Evolutionary conservation across 2,329 filamentous ascomycete species (phyloP).

Genomic region (Mycosphaerella sp.): DNA sequence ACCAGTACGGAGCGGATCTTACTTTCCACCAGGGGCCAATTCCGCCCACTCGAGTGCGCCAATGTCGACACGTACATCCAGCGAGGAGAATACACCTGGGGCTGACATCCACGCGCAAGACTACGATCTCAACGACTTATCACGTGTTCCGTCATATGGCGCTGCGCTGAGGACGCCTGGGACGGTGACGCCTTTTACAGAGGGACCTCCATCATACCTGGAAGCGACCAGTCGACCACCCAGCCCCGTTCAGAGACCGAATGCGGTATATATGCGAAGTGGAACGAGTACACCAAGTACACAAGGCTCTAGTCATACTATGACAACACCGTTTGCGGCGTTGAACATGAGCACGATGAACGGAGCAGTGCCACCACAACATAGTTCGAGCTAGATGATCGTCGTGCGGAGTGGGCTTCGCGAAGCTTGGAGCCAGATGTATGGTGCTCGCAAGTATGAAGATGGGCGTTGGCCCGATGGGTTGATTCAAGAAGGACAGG

Average conservation of each 20-base stretch:
- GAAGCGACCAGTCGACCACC: conserved; percentile 38
- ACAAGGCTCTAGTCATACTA: conserved; percentile 18
- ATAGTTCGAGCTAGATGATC: conserved; percentile 16
- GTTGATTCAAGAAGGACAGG: too few relatives aligned
- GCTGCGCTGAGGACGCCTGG: conserved; percentile 44
- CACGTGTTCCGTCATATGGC: conserved; percentile 48
- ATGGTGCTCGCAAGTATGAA: too few relatives aligned
- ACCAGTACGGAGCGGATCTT: conserved; percentile 16
- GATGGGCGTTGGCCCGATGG: too few relatives aligned
- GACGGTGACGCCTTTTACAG: conserved; percentile 37
- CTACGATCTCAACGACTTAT: conserved; percentile 44
- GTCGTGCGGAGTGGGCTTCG: too few relatives aligned
- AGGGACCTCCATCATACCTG: conserved; percentile 42
- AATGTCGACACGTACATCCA: conserved; percentile 33
- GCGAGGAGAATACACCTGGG: conserved; percentile 24
- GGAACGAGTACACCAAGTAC: conserved; percentile 24
- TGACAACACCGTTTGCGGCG: conserved; percentile 15
- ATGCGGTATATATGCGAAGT: conserved; percentile 26
- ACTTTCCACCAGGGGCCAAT: conserved; percentile 22
- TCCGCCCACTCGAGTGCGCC: conserved; percentile 28
- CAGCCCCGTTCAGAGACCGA: conserved; percentile 25
- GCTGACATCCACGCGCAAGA: conserved; percentile 23
- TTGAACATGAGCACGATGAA: conserved; percentile 10
- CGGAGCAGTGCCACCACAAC: neutral
- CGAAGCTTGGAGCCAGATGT: too few relatives aligned